phyloP scores from a whole-genome alignment of 2,329 filamentous ascomycete genomes.

The Fusarium caatingaense region DNA sequence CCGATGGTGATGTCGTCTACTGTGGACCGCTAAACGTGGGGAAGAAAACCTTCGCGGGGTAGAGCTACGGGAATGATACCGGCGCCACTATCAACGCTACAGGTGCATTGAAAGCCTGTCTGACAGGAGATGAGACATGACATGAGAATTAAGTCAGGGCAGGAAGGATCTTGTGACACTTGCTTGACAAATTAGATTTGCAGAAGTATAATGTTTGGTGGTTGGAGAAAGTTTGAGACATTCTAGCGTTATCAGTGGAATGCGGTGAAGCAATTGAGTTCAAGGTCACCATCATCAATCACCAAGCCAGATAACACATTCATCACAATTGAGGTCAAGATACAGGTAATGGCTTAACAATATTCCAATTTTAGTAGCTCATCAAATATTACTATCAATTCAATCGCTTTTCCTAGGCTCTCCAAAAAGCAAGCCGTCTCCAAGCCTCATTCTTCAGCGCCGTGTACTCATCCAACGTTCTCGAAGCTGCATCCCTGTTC shows the following conservation, averaged over 20 bases:
- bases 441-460: conserved; percentile 47
- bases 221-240: not conserved
- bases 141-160: not conserved
- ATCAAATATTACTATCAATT: not conserved
- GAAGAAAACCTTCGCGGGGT: not conserved
- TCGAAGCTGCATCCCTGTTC: conserved; percentile 53
- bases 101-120: not conserved
- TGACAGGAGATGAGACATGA: not conserved
- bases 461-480: conserved; percentile 47
- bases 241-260: not conserved
- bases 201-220: not conserved
- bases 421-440: conserved; percentile 48
- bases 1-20: conserved; percentile 15
- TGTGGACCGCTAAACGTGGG: conserved; percentile 6
- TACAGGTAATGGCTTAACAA: not conserved
- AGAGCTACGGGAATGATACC: conserved; percentile 24
- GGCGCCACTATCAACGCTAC: conserved; percentile 3
- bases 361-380: not conserved
- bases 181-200: not conserved
- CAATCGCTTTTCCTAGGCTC: not conserved
- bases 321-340: not conserved
- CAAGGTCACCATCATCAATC: too few relatives aligned
- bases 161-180: not conserved
- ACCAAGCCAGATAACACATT: not conserved
- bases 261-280: conserved; percentile 12